phyloP scores from a whole-genome alignment of 441 rosid genomes.

The Arabidopsis hybrid region DNA sequence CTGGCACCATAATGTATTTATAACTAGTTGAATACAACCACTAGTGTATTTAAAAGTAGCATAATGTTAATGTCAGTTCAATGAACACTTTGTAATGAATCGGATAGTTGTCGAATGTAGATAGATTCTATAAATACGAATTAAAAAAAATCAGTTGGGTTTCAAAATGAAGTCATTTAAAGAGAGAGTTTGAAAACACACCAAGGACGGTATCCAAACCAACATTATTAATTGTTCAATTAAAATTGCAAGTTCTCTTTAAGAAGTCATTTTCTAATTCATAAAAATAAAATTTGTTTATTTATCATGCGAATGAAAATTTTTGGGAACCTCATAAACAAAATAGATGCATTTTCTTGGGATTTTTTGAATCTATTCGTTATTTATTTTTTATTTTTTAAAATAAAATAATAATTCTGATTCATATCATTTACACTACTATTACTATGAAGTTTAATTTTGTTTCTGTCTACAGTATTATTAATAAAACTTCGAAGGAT shows the following conservation, averaged over 20 bases:
- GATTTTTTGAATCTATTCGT: not conserved
- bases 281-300: not conserved
- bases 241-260: not conserved
- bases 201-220: not conserved
- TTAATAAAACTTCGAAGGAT: too few species aligned
- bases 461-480: not conserved
- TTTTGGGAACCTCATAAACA: not conserved
- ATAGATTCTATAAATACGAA: too few species aligned
- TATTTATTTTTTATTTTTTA: not conserved
- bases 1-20: too few species aligned
- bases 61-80: too few species aligned
- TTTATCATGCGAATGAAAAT: not conserved
- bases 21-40: too few species aligned
- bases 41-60: too few species aligned
- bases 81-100: too few species aligned
- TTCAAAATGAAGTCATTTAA: too few species aligned
- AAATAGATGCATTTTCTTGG: not conserved
- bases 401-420: not conserved
- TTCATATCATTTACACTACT: not conserved
- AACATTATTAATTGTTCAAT: not conserved
- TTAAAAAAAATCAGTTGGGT: too few species aligned
- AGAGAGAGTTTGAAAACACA: too few species aligned
- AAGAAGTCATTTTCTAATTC: not conserved
- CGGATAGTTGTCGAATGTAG: too few species aligned
- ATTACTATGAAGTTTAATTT: too few species aligned